Conservation (phyloP, 78 protist genomes). For the Dictyostelium firmibasis region DNA sequence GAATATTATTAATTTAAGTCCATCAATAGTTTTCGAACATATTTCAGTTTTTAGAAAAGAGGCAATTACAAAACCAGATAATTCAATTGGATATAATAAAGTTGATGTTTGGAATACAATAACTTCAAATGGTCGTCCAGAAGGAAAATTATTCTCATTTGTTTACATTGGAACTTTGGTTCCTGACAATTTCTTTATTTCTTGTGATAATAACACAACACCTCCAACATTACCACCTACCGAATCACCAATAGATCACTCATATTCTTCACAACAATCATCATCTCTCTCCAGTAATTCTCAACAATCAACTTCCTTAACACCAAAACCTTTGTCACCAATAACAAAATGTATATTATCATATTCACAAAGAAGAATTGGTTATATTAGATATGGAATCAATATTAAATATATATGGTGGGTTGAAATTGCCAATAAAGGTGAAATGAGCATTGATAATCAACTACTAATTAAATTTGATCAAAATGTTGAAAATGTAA, state of each 20-base stretch:
- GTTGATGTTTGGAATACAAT: constrained; percentile 5
- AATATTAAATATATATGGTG: constrained; percentile 19
- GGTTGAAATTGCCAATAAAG: constrained; percentile 22
- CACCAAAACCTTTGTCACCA: neutral
- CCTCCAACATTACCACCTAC: constrained; percentile 3
- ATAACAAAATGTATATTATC: neutral
- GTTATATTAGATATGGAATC: neutral
- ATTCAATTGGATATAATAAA: neutral
- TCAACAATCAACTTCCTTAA: neutral
- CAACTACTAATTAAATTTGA: neutral
- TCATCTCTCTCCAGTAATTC: neutral
- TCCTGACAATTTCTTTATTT: neutral
- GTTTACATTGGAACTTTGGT: neutral
- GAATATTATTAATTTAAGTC: neutral
- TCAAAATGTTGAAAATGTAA: neutral
- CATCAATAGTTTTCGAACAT: neutral
- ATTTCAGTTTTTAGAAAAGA: constrained; percentile 5
- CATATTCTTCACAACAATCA: too few relatives aligned
- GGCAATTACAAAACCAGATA: neutral
- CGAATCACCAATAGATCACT: neutral
- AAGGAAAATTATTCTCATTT: constrained; percentile 16
- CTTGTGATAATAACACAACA: neutral
- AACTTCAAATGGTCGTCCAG: neutral
- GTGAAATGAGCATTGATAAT: neutral
- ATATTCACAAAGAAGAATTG: constrained; percentile 35